Evolutionary conservation across 208 protist genomes (phyloP), one percentile per base, ranked within the genome.

Genomic region (Crithidia fasciculata): DNA sequence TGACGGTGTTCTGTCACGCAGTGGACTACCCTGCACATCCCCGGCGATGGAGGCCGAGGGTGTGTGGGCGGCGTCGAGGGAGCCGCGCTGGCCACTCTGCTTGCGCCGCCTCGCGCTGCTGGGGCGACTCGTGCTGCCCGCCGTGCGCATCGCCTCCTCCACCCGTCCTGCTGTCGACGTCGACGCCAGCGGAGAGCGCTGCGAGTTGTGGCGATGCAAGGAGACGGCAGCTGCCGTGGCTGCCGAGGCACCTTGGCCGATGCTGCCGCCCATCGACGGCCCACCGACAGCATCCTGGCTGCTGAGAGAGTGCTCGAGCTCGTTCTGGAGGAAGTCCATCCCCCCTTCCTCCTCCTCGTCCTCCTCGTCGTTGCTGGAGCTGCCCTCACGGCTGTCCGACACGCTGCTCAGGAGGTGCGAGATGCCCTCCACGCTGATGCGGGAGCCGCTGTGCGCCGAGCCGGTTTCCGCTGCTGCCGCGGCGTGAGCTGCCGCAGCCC

Each of bases 401-500:
- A 39, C 15, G 62, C 56, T 52, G 62, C 69, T 74, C 57, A 70
- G 49, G 18, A 94, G 80, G 15, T 74, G 80, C 1, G 80, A 60
- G 64, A 94, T 88, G 61, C 76, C 72, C 13, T 62, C 77, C 8
- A 91, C 81, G 64, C 82, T 93, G 52, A 92, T 92, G 53, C 80
- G 52, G 8, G 86, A 88, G 47, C 61, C 28, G 72, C 82, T 89
- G 63, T 89, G 81, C 6, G 63, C 53, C 15, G 66, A 66, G n/a
- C 19, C 67, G 12, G 55, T 40, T 52, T 76, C 76, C 58, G 53
- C 59, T 36, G n/a, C 37, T 12, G 47, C 28, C 56, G n/a, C 15
- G 9, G 10, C 12, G 8, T 12, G 41, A 15, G 2, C 43, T 3
- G 39, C 52, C 16, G 16, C 45, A 39, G 1, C 18, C 7, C 37